Evolutionary conservation across 495 filamentous ascomycete genomes (phyloP).

Genomic region (Talaromyces ruber): DNA sequence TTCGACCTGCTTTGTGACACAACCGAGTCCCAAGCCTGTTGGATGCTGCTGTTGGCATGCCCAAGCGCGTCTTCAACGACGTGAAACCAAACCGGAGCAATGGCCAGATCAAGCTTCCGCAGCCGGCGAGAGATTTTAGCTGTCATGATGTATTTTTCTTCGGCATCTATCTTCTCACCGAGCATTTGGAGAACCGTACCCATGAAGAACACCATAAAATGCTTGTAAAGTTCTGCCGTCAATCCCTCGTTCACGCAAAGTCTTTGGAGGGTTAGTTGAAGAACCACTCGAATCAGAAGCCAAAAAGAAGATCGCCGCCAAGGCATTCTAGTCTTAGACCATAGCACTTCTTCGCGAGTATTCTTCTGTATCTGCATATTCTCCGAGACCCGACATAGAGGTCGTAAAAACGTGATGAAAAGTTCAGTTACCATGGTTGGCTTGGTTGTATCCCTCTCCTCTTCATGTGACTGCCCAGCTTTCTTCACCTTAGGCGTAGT

Average conservation of each 20-base stretch:
- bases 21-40: not conserved
- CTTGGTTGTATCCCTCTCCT: conserved; percentile 44
- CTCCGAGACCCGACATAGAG: conserved; percentile 23
- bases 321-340: conserved; percentile 21
- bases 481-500: conserved; percentile 34
- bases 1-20: not conserved
- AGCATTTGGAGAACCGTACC: conserved; percentile 25
- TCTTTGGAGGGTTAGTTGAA: conserved; percentile 28
- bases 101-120: conserved; percentile 27
- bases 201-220: conserved; percentile 46
- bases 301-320: conserved; percentile 53
- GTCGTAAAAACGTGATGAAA: conserved; percentile 37
- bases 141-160: not conserved
- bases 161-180: not conserved
- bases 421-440: conserved; percentile 50
- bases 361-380: conserved; percentile 40
- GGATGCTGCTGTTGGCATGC: not conserved
- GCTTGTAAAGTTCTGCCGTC: conserved; percentile 39
- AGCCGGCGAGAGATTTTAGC: conserved; percentile 41
- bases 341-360: conserved; percentile 54
- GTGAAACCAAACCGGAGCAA: conserved; percentile 9
- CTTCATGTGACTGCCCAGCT: conserved; percentile 21
- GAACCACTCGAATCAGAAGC: conserved; percentile 47
- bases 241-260: not conserved
- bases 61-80: conserved; percentile 5